Base-by-base conservation (phyloP, 2,329 filamentous ascomycete species). In the Fusarium sacchari region DNA sequence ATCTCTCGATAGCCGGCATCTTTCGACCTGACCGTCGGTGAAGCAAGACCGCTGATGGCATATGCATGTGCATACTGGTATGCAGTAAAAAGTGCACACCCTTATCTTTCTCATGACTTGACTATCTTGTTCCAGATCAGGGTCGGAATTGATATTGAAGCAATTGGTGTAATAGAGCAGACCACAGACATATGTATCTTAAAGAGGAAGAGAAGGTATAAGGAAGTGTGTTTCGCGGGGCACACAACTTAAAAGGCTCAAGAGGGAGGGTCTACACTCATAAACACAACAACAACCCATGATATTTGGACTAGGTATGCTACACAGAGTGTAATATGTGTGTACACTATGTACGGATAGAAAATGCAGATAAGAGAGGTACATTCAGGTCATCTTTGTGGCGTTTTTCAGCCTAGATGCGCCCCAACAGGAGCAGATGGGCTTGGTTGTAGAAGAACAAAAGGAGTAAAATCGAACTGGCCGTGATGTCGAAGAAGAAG, bases 381-480 rank as follows among this genome's bases (percentile, higher is more conserved):
- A 52, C 36, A 60, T 61, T 52, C 43, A 53, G 37, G 26, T 24
- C 39, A 64, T 71, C 55, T 49, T 50, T 40, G 55, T 71, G 55
- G 63, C 59, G 59, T 61, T 53, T 28, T 50, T 37, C 60, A 53
- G 55, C 42, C 49, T 58, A 65, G 60, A 75, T 28, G 68, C 68
- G 71, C 59, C 44, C 71, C 71, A 74, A 69, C 56, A 28, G 50
- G 67, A 74, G 24, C 44, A 40, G 26, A 36, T 56, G 56, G 59
- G 44, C 60, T 47, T 49, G 56, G 57, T 60, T 18, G 34, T n/a
- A n/a, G n/a, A 53, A 39, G 53, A 46, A 49, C 32, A 60, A 57
- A 46, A 61, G 26, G 39, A 47, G n/a, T 40, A 44, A 15, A 50
- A 59, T n/a, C 28, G 12, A 50, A 26, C 34, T 26, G 49, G 26